phyloP scores from a whole-genome alignment of 2,329 filamentous ascomycete species.

The Aspergillus ruber region DNA sequence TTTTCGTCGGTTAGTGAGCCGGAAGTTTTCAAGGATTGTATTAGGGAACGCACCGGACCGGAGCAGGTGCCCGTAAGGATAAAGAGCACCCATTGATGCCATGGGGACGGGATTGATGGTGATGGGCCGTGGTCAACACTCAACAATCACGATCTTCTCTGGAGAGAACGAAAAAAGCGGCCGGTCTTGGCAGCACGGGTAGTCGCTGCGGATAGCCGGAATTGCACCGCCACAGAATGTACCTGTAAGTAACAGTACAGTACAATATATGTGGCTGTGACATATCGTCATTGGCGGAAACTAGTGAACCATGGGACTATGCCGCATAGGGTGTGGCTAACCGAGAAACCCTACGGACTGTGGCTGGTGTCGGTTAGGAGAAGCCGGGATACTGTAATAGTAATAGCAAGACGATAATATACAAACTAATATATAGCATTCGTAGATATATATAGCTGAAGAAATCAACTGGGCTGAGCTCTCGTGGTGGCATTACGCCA shows the following conservation, averaged over 20 bases:
- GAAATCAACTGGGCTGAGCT: not conserved
- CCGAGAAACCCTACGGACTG: not conserved
- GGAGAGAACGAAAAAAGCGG: not conserved
- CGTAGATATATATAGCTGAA: not conserved
- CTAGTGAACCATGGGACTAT: not conserved
- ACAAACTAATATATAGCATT: too few species aligned
- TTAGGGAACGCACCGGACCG: constrained; percentile 27
- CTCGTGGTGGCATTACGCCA: not conserved
- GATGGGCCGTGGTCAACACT: not conserved
- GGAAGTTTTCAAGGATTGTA: not conserved
- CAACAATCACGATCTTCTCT: not conserved
- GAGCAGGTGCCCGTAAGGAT: constrained; percentile 32
- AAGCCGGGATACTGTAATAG: not conserved
- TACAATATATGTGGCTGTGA: not conserved
- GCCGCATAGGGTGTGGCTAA: not conserved
- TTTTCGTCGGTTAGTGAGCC: constrained; percentile 13
- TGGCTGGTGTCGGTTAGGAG: not conserved
- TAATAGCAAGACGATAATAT: too few species aligned
- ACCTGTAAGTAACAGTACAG: not conserved
- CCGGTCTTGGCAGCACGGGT: not conserved
- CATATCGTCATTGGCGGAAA: not conserved
- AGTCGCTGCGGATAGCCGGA: not conserved
- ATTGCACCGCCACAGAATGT: not conserved
- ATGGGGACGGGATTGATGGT: constrained; percentile 16
- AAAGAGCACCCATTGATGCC: constrained; percentile 34